These are phyloP conservation scores for Allantophomopsis lycopodina DNA, from an alignment of 2,329 filamentous ascomycete species.

Conservation along the genomic window DNA sequence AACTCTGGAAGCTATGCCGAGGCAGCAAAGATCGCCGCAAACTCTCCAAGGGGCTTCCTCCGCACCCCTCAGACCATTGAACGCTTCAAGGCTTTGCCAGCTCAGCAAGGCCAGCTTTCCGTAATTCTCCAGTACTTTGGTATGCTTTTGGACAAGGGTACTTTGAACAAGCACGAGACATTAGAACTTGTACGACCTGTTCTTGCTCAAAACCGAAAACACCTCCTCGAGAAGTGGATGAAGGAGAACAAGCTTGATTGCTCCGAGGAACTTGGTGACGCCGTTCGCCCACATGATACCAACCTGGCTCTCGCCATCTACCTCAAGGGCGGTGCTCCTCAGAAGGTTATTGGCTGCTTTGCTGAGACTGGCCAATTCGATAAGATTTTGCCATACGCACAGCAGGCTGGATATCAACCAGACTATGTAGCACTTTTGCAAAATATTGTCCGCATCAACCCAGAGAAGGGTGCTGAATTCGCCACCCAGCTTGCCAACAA, in stretches of 20 bases:
- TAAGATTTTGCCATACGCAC: conserved; percentile 85
- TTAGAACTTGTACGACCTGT: conserved; percentile 89
- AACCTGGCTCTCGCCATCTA: conserved; percentile 82
- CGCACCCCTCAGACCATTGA: conserved; percentile 92
- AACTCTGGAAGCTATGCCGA: conserved; percentile 68
- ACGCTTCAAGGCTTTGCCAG: conserved; percentile 78
- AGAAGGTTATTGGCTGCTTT: conserved; percentile 91
- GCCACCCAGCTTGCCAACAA: conserved; percentile 85
- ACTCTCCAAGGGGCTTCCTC: conserved; percentile 90
- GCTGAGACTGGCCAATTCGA: conserved; percentile 96
- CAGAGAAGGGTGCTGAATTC: conserved; percentile 90
- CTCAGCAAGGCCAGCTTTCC: conserved; percentile 75
- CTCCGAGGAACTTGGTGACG: conserved; percentile 91
- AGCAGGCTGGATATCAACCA: conserved; percentile 77
- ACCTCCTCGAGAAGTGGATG: conserved; percentile 95
- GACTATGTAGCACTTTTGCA: conserved; percentile 88
- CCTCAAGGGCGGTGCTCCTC: conserved; percentile 74
- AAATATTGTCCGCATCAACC: conserved; percentile 81
- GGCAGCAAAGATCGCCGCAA: conserved; percentile 90
- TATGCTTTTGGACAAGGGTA: conserved; percentile 90
- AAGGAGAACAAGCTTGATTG: conserved; percentile 90
- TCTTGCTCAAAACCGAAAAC: conserved; percentile 84
- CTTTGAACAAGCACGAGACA: conserved; percentile 84
- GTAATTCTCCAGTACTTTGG: conserved; percentile 96
- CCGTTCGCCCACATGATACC: conserved; percentile 81